Evolutionary conservation across 2,329 filamentous ascomycete species (phyloP), one percentile per base, ranked within the genome.

Genomic region (Stemphylium lycopersici): DNA sequence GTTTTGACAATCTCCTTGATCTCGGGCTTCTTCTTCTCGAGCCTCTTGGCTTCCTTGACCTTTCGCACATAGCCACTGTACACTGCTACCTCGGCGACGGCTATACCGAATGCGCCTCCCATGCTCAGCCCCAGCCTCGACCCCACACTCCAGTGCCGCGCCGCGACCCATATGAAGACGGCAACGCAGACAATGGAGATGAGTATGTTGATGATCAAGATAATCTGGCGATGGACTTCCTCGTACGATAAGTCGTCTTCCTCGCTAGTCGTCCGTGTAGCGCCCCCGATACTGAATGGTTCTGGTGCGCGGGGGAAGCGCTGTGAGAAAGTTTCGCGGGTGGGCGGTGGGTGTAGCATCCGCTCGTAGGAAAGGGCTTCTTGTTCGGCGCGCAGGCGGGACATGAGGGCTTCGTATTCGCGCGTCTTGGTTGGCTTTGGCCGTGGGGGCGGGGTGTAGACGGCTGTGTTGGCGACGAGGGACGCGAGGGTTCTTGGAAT

Each of bases 331-430:
- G 83, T 81, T 60, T 90, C 86, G 57, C 79, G 71, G 1, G 78
- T 73, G 1, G 81, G 75, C 2, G 79, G 76, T 1, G 87, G 85
- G 58, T 88, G 87, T 45, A 89, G 78, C 87, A 98, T 91, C 69
- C 88, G 86, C 63, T 91, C 84, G 79, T 98, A 99, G 47, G 86
- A 83, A 57, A 89, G 86, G 62, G 87, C 84, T 79, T 98, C 93
- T 77, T 93, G 89, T 67, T 95, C 87, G 56, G 84, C 86, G 59
- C 91, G 90, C 16, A 99, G 85, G 13, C 88, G 87, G 20, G 87
- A 87, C 91, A 98, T 98, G 1, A 96, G 81, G 6, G 88, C 89
- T 73, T 91, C 90, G 78, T 93, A 98, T 77, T 96, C 89, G 6
- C 87, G 79, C 1, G 88, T 89, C 86, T 96, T 69, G 31, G 46